These are phyloP conservation scores for Lachnellula occidentalis DNA, from an alignment of 2,329 filamentous ascomycete species.

Conservation along the genomic window DNA sequence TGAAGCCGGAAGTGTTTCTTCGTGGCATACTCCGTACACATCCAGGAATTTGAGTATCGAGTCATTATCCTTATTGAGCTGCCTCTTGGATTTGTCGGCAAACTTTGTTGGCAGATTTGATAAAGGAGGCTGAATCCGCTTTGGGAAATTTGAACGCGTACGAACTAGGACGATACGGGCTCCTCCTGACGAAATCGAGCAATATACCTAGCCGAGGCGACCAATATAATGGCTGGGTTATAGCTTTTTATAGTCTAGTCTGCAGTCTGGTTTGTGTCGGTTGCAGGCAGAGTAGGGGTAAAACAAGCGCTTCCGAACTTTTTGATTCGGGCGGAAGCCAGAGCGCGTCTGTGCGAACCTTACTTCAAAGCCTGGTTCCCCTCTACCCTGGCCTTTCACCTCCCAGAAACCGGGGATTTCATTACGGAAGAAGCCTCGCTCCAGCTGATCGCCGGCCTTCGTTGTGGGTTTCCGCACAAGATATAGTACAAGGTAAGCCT, in stretches of 20 bases:
- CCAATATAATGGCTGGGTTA: background rate
- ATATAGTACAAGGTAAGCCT: constrained; percentile 16
- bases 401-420: constrained; percentile 2
- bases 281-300: background rate
- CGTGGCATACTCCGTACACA: too few species aligned
- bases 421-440: constrained; percentile 1
- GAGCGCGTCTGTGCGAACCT: constrained; percentile 12
- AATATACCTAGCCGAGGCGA: background rate
- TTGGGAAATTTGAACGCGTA: too few species aligned
- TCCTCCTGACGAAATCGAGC: background rate
- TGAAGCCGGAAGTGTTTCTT: background rate
- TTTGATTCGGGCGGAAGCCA: background rate
- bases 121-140: too few species aligned
- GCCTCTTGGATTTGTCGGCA: too few species aligned
- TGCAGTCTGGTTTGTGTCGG: background rate
- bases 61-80: too few species aligned
- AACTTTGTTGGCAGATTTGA: too few species aligned
- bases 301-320: background rate
- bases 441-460: constrained; percentile 12
- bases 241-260: background rate
- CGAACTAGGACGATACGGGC: too few species aligned
- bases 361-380: background rate
- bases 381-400: background rate
- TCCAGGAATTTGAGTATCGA: background rate
- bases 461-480: constrained; percentile 15